Conservation (phyloP, 2,329 filamentous ascomycete species). For the Calonectria naviculata region DNA sequence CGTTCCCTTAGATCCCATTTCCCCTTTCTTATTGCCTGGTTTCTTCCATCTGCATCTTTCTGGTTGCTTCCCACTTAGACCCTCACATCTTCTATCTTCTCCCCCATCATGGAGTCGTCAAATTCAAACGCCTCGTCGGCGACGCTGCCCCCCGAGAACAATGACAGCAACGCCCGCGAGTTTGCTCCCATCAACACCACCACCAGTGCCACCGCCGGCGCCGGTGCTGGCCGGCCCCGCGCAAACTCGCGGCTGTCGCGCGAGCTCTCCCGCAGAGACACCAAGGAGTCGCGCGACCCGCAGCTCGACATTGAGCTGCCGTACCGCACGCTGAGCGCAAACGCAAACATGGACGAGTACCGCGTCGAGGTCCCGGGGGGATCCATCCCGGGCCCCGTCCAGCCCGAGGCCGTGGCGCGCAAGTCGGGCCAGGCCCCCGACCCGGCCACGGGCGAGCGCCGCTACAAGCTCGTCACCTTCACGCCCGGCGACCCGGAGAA, state of each 20-base stretch:
- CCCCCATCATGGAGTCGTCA: conserved; percentile 6
- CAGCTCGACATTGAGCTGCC: conserved; percentile 68
- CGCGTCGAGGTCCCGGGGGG: conserved; percentile 70
- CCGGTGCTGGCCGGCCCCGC: conserved; percentile 36
- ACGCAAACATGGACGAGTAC: conserved; percentile 75
- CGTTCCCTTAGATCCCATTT: background rate
- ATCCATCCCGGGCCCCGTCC: conserved; percentile 63
- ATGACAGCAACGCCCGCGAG: conserved; percentile 1
- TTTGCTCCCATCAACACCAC: conserved; percentile 39
- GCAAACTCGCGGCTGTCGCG: conserved; percentile 27
- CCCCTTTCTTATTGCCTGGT: background rate
- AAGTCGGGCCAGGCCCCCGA: conserved; percentile 22
- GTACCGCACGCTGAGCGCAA: conserved; percentile 70
- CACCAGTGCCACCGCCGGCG: conserved; percentile 22
- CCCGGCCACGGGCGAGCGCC: conserved; percentile 32
- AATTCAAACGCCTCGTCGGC: conserved; percentile 21
- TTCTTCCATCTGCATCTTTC: background rate
- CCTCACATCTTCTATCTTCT: background rate
- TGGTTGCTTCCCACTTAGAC: no score
- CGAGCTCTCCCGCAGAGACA: conserved; percentile 45
- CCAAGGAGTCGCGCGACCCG: conserved; percentile 52
- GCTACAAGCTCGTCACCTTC: conserved; percentile 72
- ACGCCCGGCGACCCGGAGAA: conserved; percentile 78
- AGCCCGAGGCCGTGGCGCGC: conserved; percentile 38
- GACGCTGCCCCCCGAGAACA: conserved; percentile 13